Percentiles rank a stretch among this genome's conserved stretches.
phyloP scores from a whole-genome alignment of 768 basidiomycete species.

The Rossbeevera mucosa region DNA sequence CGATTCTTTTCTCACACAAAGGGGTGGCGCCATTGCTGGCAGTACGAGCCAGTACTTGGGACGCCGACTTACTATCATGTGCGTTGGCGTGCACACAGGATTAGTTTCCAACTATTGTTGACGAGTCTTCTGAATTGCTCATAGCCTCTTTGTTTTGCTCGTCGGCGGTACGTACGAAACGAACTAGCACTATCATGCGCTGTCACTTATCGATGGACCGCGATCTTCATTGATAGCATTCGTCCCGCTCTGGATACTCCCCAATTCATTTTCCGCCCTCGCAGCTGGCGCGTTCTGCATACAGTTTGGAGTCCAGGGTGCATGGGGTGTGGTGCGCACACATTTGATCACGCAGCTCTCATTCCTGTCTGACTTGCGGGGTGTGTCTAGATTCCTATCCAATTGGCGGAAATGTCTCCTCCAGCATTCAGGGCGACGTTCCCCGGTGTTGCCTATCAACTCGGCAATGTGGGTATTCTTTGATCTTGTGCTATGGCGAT shows the following conservation, averaged over 20 bases:
- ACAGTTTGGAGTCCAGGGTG: conserved; percentile 86
- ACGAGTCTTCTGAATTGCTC: not conserved
- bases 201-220: not conserved
- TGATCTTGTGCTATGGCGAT: not conserved
- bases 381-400: conserved; percentile 55
- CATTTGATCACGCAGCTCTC: not conserved
- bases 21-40: conserved; percentile 71
- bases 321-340: conserved; percentile 74
- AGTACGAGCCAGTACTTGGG: conserved; percentile 72
- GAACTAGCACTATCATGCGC: not conserved
- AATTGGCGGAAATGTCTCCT: conserved; percentile 80
- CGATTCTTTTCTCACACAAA: conserved; percentile 12
- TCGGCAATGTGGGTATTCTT: conserved; percentile 53
- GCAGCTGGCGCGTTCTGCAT: conserved; percentile 83
- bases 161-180: conserved; percentile 21
- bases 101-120: too few species aligned
- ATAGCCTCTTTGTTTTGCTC: conserved; percentile 22
- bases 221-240: conserved; percentile 31
- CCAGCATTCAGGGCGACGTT: conserved; percentile 87
- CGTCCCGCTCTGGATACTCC: conserved; percentile 85
- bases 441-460: conserved; percentile 80
- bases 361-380: not conserved
- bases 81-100: not conserved
- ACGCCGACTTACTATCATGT: conserved; percentile 75
- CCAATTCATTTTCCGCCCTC: conserved; percentile 60